Conservation (phyloP, 2,329 filamentous ascomycete species). For the Aureobasidium mangrovei region DNA sequence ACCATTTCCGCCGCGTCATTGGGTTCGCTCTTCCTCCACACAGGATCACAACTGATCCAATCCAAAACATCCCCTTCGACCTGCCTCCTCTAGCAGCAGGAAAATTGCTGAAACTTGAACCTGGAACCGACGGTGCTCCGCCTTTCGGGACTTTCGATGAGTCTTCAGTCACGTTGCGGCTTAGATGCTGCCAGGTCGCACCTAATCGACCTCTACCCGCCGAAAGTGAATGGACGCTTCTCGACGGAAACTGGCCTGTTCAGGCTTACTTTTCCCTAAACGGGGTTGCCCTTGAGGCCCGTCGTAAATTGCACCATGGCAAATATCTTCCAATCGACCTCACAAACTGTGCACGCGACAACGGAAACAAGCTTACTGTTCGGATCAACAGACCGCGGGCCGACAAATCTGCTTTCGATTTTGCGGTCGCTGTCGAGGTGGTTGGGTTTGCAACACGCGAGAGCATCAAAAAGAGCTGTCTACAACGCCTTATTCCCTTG, state of each 20-base stretch:
- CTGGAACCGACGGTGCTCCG: conserved; percentile 25
- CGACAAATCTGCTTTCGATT: conserved; percentile 36
- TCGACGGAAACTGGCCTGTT: conserved; percentile 62
- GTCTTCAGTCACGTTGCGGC: conserved; percentile 54
- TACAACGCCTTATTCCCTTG: conserved; percentile 30
- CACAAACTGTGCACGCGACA: conserved; percentile 49
- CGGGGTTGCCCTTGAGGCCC: conserved; percentile 41
- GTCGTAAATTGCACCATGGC: conserved; percentile 62
- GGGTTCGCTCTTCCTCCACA: conserved; percentile 4
- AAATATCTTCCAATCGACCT: conserved; percentile 71
- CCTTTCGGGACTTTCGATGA: conserved; percentile 33
- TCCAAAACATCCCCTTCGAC: conserved; percentile 41
- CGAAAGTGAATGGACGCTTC: conserved; percentile 52
- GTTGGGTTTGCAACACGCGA: conserved; percentile 46
- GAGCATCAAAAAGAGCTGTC: conserved; percentile 32
- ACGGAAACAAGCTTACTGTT: conserved; percentile 55
- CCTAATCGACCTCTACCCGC: conserved; percentile 21
- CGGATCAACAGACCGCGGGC: conserved; percentile 33
- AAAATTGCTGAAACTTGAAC: conserved; percentile 28
- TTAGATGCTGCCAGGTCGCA: conserved; percentile 54
- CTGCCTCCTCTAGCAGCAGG: conserved; percentile 32
- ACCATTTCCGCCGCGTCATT: conserved; percentile 5
- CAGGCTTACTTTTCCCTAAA: conserved; percentile 65
- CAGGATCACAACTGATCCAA: conserved; percentile 20
- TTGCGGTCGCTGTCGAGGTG: conserved; percentile 61